These are phyloP conservation scores for Candida pseudoviswanathii DNA, from an alignment of 1,139 yeast species.

Conservation along the genomic window DNA sequence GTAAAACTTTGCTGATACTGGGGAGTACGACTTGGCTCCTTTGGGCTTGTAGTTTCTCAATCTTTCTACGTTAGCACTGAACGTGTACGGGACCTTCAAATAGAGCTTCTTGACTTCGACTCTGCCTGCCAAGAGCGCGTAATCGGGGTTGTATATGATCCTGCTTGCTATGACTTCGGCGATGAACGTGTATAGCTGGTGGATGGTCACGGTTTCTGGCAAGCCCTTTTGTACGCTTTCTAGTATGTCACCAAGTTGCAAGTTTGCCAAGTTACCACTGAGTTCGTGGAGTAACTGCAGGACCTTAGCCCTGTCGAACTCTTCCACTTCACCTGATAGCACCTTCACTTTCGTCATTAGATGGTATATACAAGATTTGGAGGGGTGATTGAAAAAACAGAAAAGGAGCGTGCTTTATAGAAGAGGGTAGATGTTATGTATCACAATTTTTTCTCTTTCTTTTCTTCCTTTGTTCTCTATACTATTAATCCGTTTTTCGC, in stretches of 20 bases:
- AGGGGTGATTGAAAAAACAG: background rate
- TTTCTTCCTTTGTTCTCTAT: background rate
- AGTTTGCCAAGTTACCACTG: conserved; percentile 23
- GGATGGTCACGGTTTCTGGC: conserved; percentile 33
- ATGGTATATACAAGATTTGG: background rate
- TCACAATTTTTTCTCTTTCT: background rate
- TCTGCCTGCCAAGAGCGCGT: conserved; percentile 50
- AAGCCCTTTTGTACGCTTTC: conserved; percentile 27
- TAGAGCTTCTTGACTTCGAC: conserved; percentile 40
- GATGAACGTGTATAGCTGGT: conserved; percentile 38
- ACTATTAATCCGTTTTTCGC: background rate
- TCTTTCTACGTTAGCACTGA: conserved; percentile 35
- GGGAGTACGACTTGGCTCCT: conserved; percentile 17
- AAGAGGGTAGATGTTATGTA: background rate
- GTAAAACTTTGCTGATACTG: conserved; percentile 30
- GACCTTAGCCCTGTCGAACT: conserved; percentile 20
- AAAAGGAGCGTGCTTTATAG: background rate
- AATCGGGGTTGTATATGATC: conserved; percentile 49
- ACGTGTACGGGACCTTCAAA: conserved; percentile 24
- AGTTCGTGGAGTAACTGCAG: conserved; percentile 19
- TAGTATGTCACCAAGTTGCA: conserved; percentile 26
- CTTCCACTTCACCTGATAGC: conserved; percentile 12
- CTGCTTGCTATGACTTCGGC: conserved; percentile 50
- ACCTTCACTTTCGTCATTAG: conserved; percentile 6
- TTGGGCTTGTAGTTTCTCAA: conserved; percentile 22